Base-by-base conservation (phyloP, 2,329 filamentous ascomycete genomes). In the Monosporascus cannonballus region DNA sequence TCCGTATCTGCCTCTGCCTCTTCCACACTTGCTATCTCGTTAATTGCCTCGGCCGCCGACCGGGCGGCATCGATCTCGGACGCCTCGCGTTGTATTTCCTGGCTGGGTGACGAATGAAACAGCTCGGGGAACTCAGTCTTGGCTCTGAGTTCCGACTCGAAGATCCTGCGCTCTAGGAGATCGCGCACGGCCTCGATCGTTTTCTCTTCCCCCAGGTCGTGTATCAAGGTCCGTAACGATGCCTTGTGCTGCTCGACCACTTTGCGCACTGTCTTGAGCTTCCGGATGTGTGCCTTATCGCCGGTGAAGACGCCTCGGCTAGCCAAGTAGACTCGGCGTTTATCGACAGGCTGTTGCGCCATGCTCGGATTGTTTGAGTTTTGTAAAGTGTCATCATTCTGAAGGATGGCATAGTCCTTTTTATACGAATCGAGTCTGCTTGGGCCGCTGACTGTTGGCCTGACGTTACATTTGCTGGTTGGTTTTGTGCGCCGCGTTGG, bases 61-160 rank as follows among this genome's bases (percentile, higher is more conserved):
- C 51, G 61, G 8, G 59, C 61, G 5, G 64, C 63, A 25, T 62
- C 58, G 47, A 58, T 54, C 56, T 70, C 67, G 4, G 63, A 67
- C 20, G 57, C 62, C n/a, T 66, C 60, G 18, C 62, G 62, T 36
- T 65, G 59, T 11, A 60, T 56, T 47, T 64, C 61, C 39, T 60
- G 60, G 6, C 55, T 52, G 6, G 60, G 59, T 8, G 61, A 63
- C 6, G 60, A 57, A 18, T 53, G 56, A 38, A 68, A 71, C 9
- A 69, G 61, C 22, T 66, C 64, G 6, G 69, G 68, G 54, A 71
- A 71, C 49, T 63, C 61, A 46, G 63, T 57, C 52, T 66, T 69
- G 39, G 67, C 69, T 25, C 62, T 60, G 7, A 61, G 45, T 27
- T 70, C 64, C 1, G 65, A 69, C 51, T 67, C 57, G 52, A 71